Evolutionary conservation across 2,329 filamentous ascomycete genomes (phyloP).

Genomic region (Talaromyces islandicus): DNA sequence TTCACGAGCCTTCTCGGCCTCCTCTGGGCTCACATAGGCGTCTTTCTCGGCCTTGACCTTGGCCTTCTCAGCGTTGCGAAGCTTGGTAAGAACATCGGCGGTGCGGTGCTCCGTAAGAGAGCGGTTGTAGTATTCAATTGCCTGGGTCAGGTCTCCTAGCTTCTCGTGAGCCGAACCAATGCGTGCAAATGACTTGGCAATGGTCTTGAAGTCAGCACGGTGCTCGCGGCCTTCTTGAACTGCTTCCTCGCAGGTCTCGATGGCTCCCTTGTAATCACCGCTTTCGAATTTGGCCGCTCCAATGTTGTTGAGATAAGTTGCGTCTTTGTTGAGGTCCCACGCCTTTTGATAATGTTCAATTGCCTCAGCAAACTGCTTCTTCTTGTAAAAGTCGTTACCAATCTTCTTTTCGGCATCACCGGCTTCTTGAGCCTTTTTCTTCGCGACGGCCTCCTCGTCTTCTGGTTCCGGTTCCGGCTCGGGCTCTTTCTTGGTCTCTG

Average conservation of each 20-base stretch:
- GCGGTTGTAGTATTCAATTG: conserved; percentile 85
- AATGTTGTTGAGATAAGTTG: conserved; percentile 95
- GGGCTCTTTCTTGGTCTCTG: conserved; percentile 51
- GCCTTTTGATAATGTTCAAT: conserved; percentile 93
- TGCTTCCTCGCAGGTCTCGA: conserved; percentile 81
- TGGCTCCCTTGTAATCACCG: conserved; percentile 81
- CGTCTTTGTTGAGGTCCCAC: conserved; percentile 92
- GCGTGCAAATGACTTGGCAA: conserved; percentile 94
- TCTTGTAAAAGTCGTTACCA: conserved; percentile 96
- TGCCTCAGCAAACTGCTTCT: conserved; percentile 90
- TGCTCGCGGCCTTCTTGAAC: conserved; percentile 84
- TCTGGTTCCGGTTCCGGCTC: conserved; percentile 60
- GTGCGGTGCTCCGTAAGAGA: conserved; percentile 96
- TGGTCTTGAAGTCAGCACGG: conserved; percentile 94
- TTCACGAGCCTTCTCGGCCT: conserved; percentile 92
- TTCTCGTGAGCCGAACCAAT: conserved; percentile 95
- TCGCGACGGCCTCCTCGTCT: conserved; percentile 76
- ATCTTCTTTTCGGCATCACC: conserved; percentile 92
- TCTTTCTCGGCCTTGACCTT: conserved; percentile 70
- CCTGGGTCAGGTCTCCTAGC: conserved; percentile 68
- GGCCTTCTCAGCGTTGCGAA: conserved; percentile 81
- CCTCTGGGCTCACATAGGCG: conserved; percentile 80
- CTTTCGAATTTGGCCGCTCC: conserved; percentile 94
- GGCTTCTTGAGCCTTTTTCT: conserved; percentile 84
- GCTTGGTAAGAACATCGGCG: conserved; percentile 86